Conservation (phyloP, 2,329 filamentous ascomycete species). For the Diaporthe sp. region DNA sequence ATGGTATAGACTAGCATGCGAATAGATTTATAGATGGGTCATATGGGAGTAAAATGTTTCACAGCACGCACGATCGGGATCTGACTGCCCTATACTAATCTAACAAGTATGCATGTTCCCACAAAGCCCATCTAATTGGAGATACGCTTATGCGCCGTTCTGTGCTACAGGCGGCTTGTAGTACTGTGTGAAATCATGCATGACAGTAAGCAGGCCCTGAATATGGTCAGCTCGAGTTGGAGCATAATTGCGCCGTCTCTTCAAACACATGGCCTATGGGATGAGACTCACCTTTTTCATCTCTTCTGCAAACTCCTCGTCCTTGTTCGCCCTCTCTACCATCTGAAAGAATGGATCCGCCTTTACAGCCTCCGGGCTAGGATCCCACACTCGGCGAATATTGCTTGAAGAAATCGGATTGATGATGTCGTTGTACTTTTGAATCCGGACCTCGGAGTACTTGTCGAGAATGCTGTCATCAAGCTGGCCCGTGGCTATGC, state of each 20-base stretch:
- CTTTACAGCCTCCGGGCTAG: conserved; percentile 42
- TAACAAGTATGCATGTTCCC: background rate
- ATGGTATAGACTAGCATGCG: background rate
- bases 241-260: background rate
- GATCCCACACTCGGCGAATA: conserved; percentile 39
- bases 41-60: background rate
- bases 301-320: conserved; percentile 37
- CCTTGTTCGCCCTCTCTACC: conserved; percentile 41
- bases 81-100: background rate
- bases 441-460: conserved; percentile 55
- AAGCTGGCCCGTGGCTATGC: conserved; percentile 54
- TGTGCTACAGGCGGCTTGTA: conserved; percentile 24
- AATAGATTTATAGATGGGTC: background rate
- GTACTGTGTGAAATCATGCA: conserved; percentile 44
- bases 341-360: conserved; percentile 47
- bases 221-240: background rate
- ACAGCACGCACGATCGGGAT: accelerated
- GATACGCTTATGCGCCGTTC: background rate
- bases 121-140: too few species aligned
- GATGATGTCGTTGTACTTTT: conserved; percentile 49
- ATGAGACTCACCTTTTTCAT: conserved; percentile 34
- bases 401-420: conserved; percentile 42
- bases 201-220: conserved; percentile 37
- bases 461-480: conserved; percentile 57
- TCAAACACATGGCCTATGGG: too few species aligned